These are phyloP conservation scores for Aureobasidium zeae DNA, from an alignment of 2,329 filamentous ascomycete genomes.

Conservation along the genomic window DNA sequence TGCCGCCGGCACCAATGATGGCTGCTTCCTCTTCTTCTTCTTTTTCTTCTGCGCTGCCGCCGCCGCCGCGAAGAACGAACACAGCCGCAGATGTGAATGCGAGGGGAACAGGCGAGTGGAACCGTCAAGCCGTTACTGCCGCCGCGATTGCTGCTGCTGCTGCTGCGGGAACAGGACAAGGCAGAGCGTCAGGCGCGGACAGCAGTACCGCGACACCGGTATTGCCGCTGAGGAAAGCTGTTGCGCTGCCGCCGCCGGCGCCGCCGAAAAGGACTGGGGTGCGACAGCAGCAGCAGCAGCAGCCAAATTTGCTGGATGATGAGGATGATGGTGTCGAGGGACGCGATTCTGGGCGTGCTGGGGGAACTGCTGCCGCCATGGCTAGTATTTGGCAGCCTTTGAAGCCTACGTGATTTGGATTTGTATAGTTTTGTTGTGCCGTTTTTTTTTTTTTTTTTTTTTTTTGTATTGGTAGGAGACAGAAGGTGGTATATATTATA, in stretches of 20 bases:
- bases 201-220: no score
- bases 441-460: not conserved
- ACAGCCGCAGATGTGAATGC: not conserved
- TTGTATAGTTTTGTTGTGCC: not conserved
- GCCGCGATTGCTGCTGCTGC: no score
- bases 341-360: no score
- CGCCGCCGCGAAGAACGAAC: constrained; percentile 10
- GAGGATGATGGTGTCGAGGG: constrained; percentile 21
- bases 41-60: no score
- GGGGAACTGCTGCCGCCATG: no score
- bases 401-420: constrained; percentile 19
- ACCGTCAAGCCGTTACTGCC: no score
- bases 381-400: constrained; percentile 26
- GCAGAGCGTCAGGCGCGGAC: not conserved
- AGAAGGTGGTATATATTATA: no score
- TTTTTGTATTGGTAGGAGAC: not conserved
- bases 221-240: no score
- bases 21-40: no score
- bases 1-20: constrained; percentile 11
- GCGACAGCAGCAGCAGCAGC: constrained; percentile 1
- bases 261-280: not conserved
- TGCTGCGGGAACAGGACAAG: no score
- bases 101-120: not conserved
- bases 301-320: constrained; percentile 24
- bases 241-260: no score